Conservation (phyloP, 164 flowering plant species). For the Vitis rupestris region DNA sequence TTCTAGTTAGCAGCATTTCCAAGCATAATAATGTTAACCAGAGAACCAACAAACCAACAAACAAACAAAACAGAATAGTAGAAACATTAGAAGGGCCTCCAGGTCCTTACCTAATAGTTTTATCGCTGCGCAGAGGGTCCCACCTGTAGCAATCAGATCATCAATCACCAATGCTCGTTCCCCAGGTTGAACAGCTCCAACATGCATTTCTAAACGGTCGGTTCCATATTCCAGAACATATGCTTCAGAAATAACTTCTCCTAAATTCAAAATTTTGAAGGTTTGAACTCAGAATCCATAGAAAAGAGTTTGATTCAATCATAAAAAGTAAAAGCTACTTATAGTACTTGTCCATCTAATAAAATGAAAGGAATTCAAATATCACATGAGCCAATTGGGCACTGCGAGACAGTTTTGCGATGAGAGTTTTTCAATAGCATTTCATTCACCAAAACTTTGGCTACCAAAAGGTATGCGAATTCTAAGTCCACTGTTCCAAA, state of each 20-base stretch:
- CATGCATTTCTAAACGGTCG: slow-evolving; percentile 88
- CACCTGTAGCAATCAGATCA: slow-evolving; percentile 96
- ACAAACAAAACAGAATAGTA: background rate
- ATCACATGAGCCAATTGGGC: too few relatives aligned
- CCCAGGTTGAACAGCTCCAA: slow-evolving; percentile 78
- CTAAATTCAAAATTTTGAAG: slow-evolving; percentile 30
- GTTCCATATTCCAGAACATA: slow-evolving; percentile 90
- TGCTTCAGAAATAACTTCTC: slow-evolving; percentile 69
- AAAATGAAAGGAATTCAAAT: too few relatives aligned
- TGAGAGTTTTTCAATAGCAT: too few relatives aligned
- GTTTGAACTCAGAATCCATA: too few relatives aligned
- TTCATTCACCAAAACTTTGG: too few relatives aligned
- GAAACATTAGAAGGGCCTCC: background rate
- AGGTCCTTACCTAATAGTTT: slow-evolving; percentile 62
- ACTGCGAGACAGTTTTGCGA: too few relatives aligned
- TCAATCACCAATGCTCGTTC: slow-evolving; percentile 84
- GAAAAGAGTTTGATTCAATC: too few relatives aligned
- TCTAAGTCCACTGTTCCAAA: too few relatives aligned
- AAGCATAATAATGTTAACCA: background rate
- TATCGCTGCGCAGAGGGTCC: slow-evolving; percentile 85
- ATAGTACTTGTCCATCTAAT: too few relatives aligned
- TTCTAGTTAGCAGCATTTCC: slow-evolving; percentile 34
- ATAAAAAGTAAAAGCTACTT: too few relatives aligned
- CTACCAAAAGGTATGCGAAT: too few relatives aligned
- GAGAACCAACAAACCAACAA: background rate